Base-by-base conservation (phyloP, 2,329 filamentous ascomycete genomes). In the Fusarium sterilihyphosum region DNA sequence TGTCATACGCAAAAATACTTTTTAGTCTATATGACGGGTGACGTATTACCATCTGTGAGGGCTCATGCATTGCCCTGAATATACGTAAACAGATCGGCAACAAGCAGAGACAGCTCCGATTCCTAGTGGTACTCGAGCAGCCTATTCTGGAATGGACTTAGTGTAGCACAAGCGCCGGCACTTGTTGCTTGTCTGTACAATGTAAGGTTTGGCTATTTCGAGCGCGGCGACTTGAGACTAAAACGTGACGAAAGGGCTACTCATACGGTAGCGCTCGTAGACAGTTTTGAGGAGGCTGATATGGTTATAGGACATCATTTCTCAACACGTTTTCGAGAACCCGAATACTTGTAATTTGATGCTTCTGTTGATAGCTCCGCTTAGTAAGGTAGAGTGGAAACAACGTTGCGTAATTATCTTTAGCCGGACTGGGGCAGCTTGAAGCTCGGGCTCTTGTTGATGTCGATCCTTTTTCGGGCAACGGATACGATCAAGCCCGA, bases 341-440 rank as follows among this genome's bases (percentile, higher is more conserved):
- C 5, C 8, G 12, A 44, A 29, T 8, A 22, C 44, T 47, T 6
- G 46, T n/a, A 31, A 17, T 17, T n/a, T 50, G 11, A 31, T 31
- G 7, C 46, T 0, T n/a, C 3, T 4, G 4, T 8, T 18, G 10
- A n/a, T 17, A 13, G 0, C 10, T 13, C 47, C 47, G 47, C 47
- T 50, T 33, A 50, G 47, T 50, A 33, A 50, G 14, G 11, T 4
- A 33, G 7, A 33, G 47, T n/a, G 22, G 47, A 18, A 33, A 50
- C 22, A 7, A 0, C 0, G 14, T n/a, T 31, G 14, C 5, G 20
- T n/a, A n/a, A n/a, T 9, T n/a, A 14, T 16, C 29, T 3, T n/a
- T 5, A n/a, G 2, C 14, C 3, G 3, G 29, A 6, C 26, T 9
- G 20, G 29, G 29, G 16, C 7, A n/a, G 12, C 6, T 31, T n/a